A percentile compares a stretch with the other conserved stretches of the same genome.
Evolutionary conservation across 2,329 filamentous ascomycete species (phyloP).

Genomic region (Paraphaeosphaeria minitans): DNA sequence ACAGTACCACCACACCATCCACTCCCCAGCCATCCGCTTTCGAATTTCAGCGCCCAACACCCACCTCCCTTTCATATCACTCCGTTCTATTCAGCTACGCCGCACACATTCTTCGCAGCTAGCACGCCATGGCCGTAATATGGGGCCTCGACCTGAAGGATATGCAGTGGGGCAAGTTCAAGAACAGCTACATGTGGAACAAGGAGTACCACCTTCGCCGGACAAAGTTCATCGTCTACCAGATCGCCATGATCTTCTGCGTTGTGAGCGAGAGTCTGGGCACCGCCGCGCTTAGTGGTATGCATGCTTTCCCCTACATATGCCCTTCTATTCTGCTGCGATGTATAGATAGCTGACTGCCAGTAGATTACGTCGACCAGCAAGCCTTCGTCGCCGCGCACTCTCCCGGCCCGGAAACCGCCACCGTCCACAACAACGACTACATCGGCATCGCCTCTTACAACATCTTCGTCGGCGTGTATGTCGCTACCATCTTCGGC

Average conservation of each 20-base stretch:
- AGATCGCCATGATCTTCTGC: conserved; percentile 63
- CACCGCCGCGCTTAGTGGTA: conserved; percentile 61
- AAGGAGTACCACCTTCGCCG: conserved; percentile 60
- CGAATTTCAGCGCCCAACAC: no score
- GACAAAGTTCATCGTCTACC: conserved; percentile 65
- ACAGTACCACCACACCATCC: not conserved
- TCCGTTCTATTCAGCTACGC: not conserved
- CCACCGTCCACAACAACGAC: conserved; percentile 59
- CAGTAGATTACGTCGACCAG: conserved; percentile 60
- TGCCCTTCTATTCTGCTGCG: not conserved
- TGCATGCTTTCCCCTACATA: conserved; percentile 10
- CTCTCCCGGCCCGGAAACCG: conserved; percentile 33
- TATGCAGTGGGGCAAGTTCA: conserved; percentile 65
- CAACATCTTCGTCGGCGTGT: conserved; percentile 64
- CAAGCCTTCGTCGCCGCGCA: conserved; percentile 53
- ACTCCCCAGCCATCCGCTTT: not conserved
- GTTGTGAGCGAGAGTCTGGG: conserved; percentile 63
- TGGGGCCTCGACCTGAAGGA: conserved; percentile 63
- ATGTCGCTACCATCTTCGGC: conserved; percentile 63
- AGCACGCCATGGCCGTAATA: conserved; percentile 50
- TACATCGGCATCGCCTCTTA: conserved; percentile 61
- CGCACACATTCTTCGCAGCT: conserved; percentile 1
- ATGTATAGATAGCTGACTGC: not conserved
- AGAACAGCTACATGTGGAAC: conserved; percentile 63
- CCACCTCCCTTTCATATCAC: not conserved